These are phyloP conservation scores for Pontederia crassipes DNA, from an alignment of 176 grass and related monocot species.

Conservation along the genomic window DNA sequence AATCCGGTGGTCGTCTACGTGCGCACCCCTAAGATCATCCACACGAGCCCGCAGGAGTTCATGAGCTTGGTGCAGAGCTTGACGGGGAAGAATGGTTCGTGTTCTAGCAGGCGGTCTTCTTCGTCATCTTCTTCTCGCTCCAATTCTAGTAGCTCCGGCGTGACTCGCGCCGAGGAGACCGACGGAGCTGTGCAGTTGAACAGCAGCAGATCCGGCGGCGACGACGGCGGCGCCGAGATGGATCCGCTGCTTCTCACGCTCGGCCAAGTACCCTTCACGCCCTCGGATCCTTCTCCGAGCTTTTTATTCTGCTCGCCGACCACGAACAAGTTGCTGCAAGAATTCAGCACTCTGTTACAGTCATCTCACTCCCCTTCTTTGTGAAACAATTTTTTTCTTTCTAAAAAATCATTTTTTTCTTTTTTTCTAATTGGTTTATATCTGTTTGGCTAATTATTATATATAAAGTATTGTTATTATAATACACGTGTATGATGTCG, in stretches of 20 bases:
- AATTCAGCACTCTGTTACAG: conserved; percentile 4
- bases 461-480: too few relatives aligned
- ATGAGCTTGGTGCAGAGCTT: conserved; percentile 35
- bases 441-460: too few relatives aligned
- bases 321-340: not conserved
- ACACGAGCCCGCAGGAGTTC: conserved; percentile 33
- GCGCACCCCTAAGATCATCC: conserved; percentile 29
- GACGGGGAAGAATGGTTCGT: conserved; percentile 18
- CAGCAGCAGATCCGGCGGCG: not conserved
- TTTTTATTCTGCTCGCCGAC: conserved; percentile 6
- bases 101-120: not conserved
- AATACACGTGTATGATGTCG: too few relatives aligned
- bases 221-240: not conserved
- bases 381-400: too few relatives aligned
- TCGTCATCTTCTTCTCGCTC: not conserved
- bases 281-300: conserved; percentile 1
- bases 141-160: too few relatives aligned
- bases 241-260: conserved; percentile 20
- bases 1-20: conserved; percentile 21
- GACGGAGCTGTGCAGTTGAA: too few relatives aligned
- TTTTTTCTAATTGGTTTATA: too few relatives aligned
- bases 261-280: not conserved
- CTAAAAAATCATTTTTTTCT: too few relatives aligned
- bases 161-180: too few relatives aligned
- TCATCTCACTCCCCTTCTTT: too few relatives aligned